Base-by-base conservation (phyloP, 257 asterid genomes). In the Ballota nigra region DNA sequence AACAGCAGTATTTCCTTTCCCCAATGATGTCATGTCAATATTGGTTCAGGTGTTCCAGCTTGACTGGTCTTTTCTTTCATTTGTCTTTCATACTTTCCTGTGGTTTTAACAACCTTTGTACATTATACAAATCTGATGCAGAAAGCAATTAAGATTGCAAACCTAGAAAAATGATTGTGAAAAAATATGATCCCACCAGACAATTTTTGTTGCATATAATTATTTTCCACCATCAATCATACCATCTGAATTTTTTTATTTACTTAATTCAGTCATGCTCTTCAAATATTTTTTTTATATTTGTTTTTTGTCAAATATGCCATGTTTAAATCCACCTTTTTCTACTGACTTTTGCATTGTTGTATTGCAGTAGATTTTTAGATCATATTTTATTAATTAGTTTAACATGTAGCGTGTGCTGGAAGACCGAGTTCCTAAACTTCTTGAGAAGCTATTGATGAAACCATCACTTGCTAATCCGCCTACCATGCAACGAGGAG, bases 401-500 rank as follows among this genome's bases (percentile, higher is more conserved):
- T 23, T 38, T 18, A 31, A 19, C 72, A 38, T 73, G 59, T 53
- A 90, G 98, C 97, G 98, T 28, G 96, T 92, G 31, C 76, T 92
- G 83, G 97, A 90, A 79, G 98, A 90, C 66, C 84, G 97, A 66
- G 80, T 92, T 73, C 97, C 97, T 26, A 92, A 88, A 65, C 90
- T 92, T 78, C 93, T 92, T n/a, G 98, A 92, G 69, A 92, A 88
- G 71, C 78, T 92, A 18, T 80, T 92, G 85, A 80, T 83, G 75
- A 86, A 86, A 75, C 97, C 98, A 41, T 87, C 97, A 63, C 88
- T 90, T 77, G 80, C 75, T 59, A 90, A 76, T 83, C 93, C 89
- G 77, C 96, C 98, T 71, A 79, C 96, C 66, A 81, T 82, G 92
- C 96, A 87, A 80, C 91, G 83, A 86, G 97, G 98, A 36, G 96